These are phyloP conservation scores for Acorus calamus DNA, from an alignment of 106 monocot species.

Conservation along the genomic window DNA sequence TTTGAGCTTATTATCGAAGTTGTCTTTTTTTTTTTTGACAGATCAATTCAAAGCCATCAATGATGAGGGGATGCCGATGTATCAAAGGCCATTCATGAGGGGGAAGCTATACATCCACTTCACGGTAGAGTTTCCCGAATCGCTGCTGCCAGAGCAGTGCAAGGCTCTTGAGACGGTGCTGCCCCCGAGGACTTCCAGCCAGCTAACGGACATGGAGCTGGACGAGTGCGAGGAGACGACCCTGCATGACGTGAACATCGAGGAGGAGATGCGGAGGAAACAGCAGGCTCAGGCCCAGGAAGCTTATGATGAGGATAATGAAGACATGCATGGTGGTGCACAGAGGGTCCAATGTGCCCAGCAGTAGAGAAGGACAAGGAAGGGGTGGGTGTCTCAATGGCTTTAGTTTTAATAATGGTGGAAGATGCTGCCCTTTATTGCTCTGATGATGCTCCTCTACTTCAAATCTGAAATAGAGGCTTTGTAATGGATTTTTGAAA, in stretches of 20 bases:
- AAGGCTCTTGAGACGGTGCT: slow-evolving; percentile 52
- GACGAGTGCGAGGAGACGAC: slow-evolving; percentile 94
- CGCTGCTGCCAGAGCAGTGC: slow-evolving; percentile 47
- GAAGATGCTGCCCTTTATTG: too few species aligned
- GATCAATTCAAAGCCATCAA: slow-evolving; percentile 91
- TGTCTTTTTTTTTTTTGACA: slow-evolving; percentile 7
- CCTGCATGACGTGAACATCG: slow-evolving; percentile 73
- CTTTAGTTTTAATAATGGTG: too few species aligned
- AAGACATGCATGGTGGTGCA: slow-evolving; percentile 35
- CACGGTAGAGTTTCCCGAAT: slow-evolving; percentile 79
- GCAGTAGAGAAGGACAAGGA: slow-evolving; percentile 25
- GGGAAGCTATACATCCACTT: slow-evolving; percentile 94
- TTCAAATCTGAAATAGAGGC: too few species aligned
- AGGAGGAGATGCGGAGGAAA: slow-evolving; percentile 80
- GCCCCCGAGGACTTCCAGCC: slow-evolving; percentile 40
- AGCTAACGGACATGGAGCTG: slow-evolving; percentile 71
- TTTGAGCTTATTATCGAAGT: background rate
- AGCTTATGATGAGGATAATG: slow-evolving; percentile 89
- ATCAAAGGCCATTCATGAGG: slow-evolving; percentile 85
- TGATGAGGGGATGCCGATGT: slow-evolving; percentile 87
- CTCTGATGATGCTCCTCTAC: too few species aligned
- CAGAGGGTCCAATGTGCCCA: slow-evolving; percentile 86
- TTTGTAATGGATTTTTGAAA: too few species aligned
- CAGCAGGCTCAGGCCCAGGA: slow-evolving; percentile 51
- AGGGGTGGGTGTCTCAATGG: background rate